Evolutionary conservation across 495 filamentous ascomycete species (phyloP).

Genomic region (Lasiosphaeris hirsuta): DNA sequence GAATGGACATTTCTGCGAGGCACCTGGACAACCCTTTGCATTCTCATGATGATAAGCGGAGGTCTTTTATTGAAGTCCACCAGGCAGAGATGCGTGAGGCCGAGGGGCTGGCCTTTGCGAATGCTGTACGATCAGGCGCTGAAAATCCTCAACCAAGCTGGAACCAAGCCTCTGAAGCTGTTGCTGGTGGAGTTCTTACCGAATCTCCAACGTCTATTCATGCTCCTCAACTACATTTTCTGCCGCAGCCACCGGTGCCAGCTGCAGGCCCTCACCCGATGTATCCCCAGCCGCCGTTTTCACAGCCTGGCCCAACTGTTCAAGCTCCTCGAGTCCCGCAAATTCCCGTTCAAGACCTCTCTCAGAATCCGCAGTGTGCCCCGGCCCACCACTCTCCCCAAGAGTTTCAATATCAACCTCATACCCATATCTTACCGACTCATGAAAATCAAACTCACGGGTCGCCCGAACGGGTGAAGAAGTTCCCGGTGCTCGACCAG

Average conservation of each 20-base stretch:
- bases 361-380: constrained; percentile 7
- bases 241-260: background rate
- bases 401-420: constrained; percentile 11
- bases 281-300: background rate
- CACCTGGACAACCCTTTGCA: constrained; percentile 29
- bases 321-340: background rate
- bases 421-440: constrained; percentile 8
- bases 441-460: constrained; percentile 12
- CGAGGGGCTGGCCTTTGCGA: constrained; percentile 65
- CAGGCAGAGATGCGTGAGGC: constrained; percentile 69
- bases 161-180: constrained; percentile 9
- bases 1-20: constrained; percentile 24
- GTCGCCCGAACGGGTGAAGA: constrained; percentile 22
- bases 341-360: background rate
- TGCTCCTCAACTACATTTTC: constrained; percentile 1
- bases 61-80: constrained; percentile 54
- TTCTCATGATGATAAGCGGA: constrained; percentile 41
- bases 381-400: constrained; percentile 9
- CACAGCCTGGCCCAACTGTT: background rate
- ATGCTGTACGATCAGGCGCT: constrained; percentile 40
- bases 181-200: constrained; percentile 16
- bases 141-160: constrained; percentile 25
- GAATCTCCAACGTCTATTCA: constrained; percentile 24
- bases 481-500: constrained; percentile 14
- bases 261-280: background rate